Conservation (phyloP, 371 early-diverging fungal species). For the Mortierella sp. region DNA sequence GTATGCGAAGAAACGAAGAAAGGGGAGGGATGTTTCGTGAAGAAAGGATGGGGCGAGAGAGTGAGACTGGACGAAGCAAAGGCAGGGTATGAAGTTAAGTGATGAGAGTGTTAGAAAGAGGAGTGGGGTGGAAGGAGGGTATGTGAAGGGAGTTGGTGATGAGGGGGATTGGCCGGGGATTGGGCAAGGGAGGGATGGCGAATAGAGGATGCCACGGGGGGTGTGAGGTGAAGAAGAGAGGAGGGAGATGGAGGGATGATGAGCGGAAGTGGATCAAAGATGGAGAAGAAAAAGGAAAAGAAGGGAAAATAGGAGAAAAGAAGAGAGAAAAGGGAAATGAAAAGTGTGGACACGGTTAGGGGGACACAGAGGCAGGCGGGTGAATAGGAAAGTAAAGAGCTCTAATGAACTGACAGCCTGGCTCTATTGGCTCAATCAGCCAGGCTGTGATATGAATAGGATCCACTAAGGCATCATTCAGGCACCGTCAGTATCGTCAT, state of each 20-base stretch:
- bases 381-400: no score
- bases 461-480: neutral
- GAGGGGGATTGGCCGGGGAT: conserved; percentile 10
- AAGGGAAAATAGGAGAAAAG: neutral
- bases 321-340: neutral
- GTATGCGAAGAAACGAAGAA: neutral
- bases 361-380: neutral
- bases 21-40: neutral
- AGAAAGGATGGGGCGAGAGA: neutral
- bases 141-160: neutral
- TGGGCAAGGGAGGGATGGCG: conserved; percentile 36
- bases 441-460: neutral
- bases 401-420: neutral
- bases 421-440: neutral
- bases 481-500: neutral
- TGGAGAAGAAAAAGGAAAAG: neutral
- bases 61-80: neutral
- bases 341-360: neutral
- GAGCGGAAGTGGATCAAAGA: conserved; percentile 7
- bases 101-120: neutral
- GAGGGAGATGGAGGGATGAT: neutral
- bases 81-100: neutral
- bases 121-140: conserved; percentile 6
- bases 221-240: conserved; percentile 1
- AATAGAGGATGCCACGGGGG: conserved; percentile 17